Base-by-base conservation (phyloP, 2,329 filamentous ascomycete genomes). In the Tricladium varicosporioides region DNA sequence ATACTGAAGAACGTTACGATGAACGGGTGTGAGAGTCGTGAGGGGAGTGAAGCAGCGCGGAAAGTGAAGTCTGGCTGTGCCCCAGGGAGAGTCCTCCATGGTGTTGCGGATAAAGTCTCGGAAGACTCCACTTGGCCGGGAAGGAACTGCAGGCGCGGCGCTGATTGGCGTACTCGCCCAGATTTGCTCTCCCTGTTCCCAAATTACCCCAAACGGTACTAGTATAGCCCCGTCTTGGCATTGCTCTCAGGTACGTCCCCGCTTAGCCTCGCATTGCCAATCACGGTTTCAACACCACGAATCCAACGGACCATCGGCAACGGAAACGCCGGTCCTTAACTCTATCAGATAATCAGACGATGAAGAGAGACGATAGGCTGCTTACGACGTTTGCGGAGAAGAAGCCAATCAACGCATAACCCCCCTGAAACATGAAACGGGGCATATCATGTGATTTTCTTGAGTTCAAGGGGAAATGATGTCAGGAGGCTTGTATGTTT, bases 341-440 rank as follows among this genome's bases (percentile, higher is more conserved):
- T 19, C 45, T 7, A 47, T 18, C 18, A 22, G 45, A 47, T 18
- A n/a, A 13, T 18, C 45, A 19, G 16, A 47, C 18, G 19, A 22
- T 16, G 22, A 8, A 8, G 5, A 14, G 45, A 14, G 45, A 7
- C 22, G 32, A 33, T 31, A 10, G 33, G 36, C 22, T n/a, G 22
- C n/a, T 14, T 22, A 13, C 7, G 11, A 47, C 45, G 18, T 49
- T 14, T 49, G 47, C 19, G 15, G 11, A 14, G n/a, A 33, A 36
- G 47, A 10, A 27, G 47, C 47, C 47, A 49, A 32, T 32, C 47
- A 32, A 49, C 7, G 47, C 47, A 49, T 49, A 27, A 49, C 31
- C 13, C 33, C 36, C 48, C 31, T 51, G 48, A 51, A 51, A 51
- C 32, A 40, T 40, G 48, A 51, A 51, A 51, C 48, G 31, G n/a